These are phyloP conservation scores for Spinacia oleracea DNA, from an alignment of 179 eudicot species.

Conservation along the genomic window DNA sequence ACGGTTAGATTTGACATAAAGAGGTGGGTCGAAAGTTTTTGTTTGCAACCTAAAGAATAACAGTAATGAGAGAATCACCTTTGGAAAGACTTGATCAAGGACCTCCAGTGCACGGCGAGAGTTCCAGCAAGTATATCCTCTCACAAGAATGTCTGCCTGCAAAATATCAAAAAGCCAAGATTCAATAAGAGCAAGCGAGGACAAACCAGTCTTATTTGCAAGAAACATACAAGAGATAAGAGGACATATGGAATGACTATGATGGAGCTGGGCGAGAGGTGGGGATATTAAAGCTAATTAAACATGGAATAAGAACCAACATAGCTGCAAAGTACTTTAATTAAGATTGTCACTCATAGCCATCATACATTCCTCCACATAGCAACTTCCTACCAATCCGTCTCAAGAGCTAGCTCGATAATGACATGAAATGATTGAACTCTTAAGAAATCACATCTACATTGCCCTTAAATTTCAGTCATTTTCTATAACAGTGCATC, in stretches of 20 bases:
- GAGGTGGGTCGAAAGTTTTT: neutral
- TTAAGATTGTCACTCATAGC: neutral
- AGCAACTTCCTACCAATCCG: neutral
- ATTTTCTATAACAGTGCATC: neutral
- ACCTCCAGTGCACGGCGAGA: conserved; percentile 78
- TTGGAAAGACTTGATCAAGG: conserved; percentile 81
- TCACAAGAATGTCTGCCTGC: conserved; percentile 81
- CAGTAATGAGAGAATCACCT: conserved; percentile 41
- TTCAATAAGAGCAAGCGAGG: neutral
- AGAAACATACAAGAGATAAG: neutral
- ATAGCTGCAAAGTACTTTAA: neutral
- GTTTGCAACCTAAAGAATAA: neutral
- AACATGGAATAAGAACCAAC: conserved; percentile 1
- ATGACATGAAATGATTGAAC: neutral
- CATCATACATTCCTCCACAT: neutral
- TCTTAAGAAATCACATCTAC: neutral
- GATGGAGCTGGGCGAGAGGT: neutral
- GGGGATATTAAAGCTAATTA: neutral
- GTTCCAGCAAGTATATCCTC: conserved; percentile 91
- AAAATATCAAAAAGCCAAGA: conserved; percentile 14
- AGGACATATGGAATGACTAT: neutral
- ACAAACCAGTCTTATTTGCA: neutral
- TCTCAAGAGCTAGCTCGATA: neutral
- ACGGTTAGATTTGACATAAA: neutral
- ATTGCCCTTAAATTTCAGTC: neutral